These are phyloP conservation scores for Saxophila tyrrhenica DNA, from an alignment of 495 filamentous ascomycete genomes.

Conservation along the genomic window DNA sequence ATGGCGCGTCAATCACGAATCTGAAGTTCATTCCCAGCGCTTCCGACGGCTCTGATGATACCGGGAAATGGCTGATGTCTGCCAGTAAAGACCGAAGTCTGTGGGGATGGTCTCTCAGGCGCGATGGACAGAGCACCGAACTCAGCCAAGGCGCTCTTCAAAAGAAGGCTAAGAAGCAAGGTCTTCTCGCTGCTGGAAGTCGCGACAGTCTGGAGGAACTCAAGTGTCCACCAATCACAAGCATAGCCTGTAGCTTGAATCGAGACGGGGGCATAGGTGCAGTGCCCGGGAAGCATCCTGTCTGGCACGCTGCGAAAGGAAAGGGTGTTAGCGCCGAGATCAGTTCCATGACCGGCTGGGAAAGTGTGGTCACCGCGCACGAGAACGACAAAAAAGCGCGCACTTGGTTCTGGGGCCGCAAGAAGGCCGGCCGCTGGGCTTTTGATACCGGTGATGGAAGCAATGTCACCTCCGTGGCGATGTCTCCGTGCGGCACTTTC, in stretches of 20 bases:
- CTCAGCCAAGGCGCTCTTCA: conserved; percentile 77
- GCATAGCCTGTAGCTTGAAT: conserved; percentile 79
- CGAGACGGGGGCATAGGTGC: conserved; percentile 86
- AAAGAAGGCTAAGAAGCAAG: conserved; percentile 73
- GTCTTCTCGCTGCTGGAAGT: conserved; percentile 47
- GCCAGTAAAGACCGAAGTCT: conserved; percentile 77
- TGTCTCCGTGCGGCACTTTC: conserved; percentile 89
- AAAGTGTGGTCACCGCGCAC: conserved; percentile 93
- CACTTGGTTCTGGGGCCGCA: conserved; percentile 97
- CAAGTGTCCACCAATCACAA: conserved; percentile 81
- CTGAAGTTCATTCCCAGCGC: conserved; percentile 73
- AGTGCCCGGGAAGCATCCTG: conserved; percentile 50
- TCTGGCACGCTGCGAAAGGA: conserved; percentile 65
- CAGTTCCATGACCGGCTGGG: conserved; percentile 77
- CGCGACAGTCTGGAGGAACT: conserved; percentile 55
- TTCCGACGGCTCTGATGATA: conserved; percentile 76
- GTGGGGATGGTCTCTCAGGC: conserved; percentile 89
- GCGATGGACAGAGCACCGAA: conserved; percentile 88
- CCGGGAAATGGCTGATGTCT: conserved; percentile 89
- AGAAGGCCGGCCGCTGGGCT: conserved; percentile 82
- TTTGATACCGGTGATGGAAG: conserved; percentile 77
- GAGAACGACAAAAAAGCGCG: conserved; percentile 69
- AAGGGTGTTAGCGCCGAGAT: conserved; percentile 40
- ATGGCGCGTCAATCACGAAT: conserved; percentile 70
- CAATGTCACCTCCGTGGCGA: conserved; percentile 67